Conservation (phyloP, 2,329 filamentous ascomycete species). For the Botrytis galanthina region DNA sequence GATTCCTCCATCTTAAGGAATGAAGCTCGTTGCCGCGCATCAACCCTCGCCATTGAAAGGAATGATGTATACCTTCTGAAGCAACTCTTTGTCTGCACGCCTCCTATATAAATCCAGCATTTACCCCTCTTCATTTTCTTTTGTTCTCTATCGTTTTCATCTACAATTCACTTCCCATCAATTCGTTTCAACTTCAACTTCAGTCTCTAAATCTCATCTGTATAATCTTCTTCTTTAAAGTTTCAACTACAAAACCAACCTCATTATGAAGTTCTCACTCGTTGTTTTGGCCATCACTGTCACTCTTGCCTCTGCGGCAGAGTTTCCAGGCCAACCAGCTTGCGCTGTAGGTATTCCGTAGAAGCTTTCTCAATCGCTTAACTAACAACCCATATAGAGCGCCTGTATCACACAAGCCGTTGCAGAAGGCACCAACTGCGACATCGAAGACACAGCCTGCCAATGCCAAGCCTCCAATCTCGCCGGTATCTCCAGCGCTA, state of each 20-base stretch:
- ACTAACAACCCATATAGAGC: neutral
- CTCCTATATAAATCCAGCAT: neutral
- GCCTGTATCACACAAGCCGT: conserved; percentile 1
- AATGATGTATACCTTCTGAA: neutral
- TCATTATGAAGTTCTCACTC: conserved; percentile 12
- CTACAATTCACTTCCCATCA: neutral
- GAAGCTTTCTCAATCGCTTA: neutral
- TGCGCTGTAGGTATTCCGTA: neutral
- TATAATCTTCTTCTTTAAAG: neutral
- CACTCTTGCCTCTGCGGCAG: neutral
- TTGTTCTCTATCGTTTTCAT: conserved; percentile 10
- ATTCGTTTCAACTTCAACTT: neutral
- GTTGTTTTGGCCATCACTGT: neutral
- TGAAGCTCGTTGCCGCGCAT: neutral
- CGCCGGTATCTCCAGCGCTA: neutral
- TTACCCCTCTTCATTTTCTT: neutral
- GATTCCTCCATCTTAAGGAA: neutral
- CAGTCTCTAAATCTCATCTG: neutral
- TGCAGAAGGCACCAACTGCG: conserved; percentile 3
- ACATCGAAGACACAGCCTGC: conserved; percentile 7
- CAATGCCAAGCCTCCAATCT: conserved; percentile 6
- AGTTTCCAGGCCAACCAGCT: conserved; percentile 8
- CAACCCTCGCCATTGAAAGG: neutral
- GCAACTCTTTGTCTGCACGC: neutral
- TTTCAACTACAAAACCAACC: neutral